Evolutionary conservation across 805 yeast genomes (phyloP).

Genomic region (Metschnikowia similis): DNA sequence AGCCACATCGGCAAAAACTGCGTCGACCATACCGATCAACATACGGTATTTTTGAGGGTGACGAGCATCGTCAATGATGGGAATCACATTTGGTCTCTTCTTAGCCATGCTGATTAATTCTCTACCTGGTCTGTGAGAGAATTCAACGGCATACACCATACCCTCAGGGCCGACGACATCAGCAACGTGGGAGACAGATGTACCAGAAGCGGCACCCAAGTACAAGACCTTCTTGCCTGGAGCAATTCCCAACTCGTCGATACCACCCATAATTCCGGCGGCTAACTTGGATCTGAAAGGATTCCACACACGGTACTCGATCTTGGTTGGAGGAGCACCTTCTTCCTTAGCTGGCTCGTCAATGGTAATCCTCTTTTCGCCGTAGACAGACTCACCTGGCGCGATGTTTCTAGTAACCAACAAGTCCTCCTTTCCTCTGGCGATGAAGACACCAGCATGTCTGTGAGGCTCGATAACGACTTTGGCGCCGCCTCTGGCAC

Average conservation of each 20-base stretch:
- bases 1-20: slow-evolving; percentile 98
- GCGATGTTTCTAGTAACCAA: slow-evolving; percentile 94
- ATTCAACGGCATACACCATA: slow-evolving; percentile 97
- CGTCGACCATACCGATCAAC: slow-evolving; percentile 98
- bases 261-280: slow-evolving; percentile 99
- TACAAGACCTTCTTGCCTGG: slow-evolving; percentile 98
- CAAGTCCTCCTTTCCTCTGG: slow-evolving; percentile 99
- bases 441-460: slow-evolving; percentile 98
- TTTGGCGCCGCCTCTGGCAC: slow-evolving; percentile 85
- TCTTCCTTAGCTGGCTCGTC: slow-evolving; percentile 92
- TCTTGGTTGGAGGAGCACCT: slow-evolving; percentile 85
- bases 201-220: slow-evolving; percentile 99
- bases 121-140: slow-evolving; percentile 99
- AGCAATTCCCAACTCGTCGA: slow-evolving; percentile 93
- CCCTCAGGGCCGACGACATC: slow-evolving; percentile 99
- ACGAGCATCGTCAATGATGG: slow-evolving; percentile 99
- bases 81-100: slow-evolving; percentile 99
- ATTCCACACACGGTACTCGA: slow-evolving; percentile 99
- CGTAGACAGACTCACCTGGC: slow-evolving; percentile 98
- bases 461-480: slow-evolving; percentile 98
- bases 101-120: slow-evolving; percentile 99
- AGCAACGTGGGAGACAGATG: slow-evolving; percentile 96
- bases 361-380: slow-evolving; percentile 92
- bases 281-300: slow-evolving; percentile 99
- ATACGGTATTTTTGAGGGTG: slow-evolving; percentile 99